Evolutionary conservation across 2,329 filamentous ascomycete species (phyloP).

Genomic region (Epichloe typhina): DNA sequence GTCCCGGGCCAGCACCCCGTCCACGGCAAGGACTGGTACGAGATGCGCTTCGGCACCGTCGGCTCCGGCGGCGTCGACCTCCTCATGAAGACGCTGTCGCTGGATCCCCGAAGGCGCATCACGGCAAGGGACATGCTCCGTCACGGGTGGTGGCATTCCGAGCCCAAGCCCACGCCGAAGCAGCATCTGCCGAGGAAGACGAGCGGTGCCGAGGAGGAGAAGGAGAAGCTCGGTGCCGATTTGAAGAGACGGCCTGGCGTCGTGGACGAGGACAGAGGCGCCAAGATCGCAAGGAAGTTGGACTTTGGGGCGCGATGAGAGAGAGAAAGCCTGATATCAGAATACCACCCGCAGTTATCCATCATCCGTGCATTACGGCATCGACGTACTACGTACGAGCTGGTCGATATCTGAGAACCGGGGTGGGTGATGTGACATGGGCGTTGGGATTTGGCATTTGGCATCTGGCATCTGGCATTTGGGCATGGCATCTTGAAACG

Average conservation of each 20-base stretch:
- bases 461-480: too few relatives aligned
- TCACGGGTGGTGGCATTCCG: constrained; percentile 75
- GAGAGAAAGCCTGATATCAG: neutral
- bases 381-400: too few relatives aligned
- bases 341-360: too few relatives aligned
- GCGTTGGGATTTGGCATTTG: too few relatives aligned
- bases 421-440: too few relatives aligned
- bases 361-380: too few relatives aligned
- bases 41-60: constrained; percentile 63
- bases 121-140: constrained; percentile 65
- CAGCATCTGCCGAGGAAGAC: constrained; percentile 65
- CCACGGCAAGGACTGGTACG: constrained; percentile 58
- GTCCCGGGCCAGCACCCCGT: constrained; percentile 49
- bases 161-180: constrained; percentile 72
- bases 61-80: constrained; percentile 77
- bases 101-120: constrained; percentile 78
- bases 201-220: constrained; percentile 48
- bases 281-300: constrained; percentile 71
- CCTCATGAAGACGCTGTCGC: constrained; percentile 67
- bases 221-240: constrained; percentile 70
- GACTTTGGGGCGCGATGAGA: constrained; percentile 49
- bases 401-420: too few relatives aligned
- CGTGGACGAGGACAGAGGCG: constrained; percentile 52
- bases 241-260: constrained; percentile 60
- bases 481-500: too few relatives aligned